phyloP scores from a whole-genome alignment of 805 yeast genomes.

The Clavispora carvajalis region DNA sequence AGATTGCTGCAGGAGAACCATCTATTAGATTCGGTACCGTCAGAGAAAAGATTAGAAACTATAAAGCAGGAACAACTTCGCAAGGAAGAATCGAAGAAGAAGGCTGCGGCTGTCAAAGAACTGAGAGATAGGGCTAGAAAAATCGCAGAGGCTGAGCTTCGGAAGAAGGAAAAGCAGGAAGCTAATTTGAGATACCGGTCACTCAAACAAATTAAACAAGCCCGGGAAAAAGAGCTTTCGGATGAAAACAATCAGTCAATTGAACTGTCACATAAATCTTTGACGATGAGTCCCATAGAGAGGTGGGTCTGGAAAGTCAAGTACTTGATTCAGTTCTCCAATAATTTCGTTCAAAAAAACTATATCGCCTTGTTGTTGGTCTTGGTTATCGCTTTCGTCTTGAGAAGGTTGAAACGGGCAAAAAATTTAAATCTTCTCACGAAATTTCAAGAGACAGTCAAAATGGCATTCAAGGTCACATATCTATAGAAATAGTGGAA shows the following conservation, averaged over 20 bases:
- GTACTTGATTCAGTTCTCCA: constrained; percentile 11
- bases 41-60: constrained; percentile 10
- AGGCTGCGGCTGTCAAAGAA: constrained; percentile 2
- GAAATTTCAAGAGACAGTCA: constrained; percentile 29
- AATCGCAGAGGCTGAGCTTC: constrained; percentile 13
- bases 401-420: constrained; percentile 18
- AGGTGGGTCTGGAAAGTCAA: not conserved
- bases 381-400: constrained; percentile 17
- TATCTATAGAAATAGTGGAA: constrained; percentile 41
- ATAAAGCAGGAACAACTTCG: constrained; percentile 9
- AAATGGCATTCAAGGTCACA: constrained; percentile 41
- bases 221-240: constrained; percentile 2
- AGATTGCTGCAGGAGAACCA: constrained; percentile 21
- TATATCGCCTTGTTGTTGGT: constrained; percentile 23
- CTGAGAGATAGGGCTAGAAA: constrained; percentile 11
- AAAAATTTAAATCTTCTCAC: constrained; percentile 25
- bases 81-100: constrained; percentile 8
- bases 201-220: constrained; percentile 24
- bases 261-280: not conserved
- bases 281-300: not conserved
- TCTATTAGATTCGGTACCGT: constrained; percentile 7
- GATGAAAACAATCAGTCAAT: not conserved
- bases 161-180: constrained; percentile 13
- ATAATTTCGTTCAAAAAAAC: constrained; percentile 22
- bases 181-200: constrained; percentile 26